Evolutionary conservation across 2,329 filamentous ascomycete genomes (phyloP), one percentile per base, ranked within the genome.

Genomic region (Pseudopyricularia cyperi): DNA sequence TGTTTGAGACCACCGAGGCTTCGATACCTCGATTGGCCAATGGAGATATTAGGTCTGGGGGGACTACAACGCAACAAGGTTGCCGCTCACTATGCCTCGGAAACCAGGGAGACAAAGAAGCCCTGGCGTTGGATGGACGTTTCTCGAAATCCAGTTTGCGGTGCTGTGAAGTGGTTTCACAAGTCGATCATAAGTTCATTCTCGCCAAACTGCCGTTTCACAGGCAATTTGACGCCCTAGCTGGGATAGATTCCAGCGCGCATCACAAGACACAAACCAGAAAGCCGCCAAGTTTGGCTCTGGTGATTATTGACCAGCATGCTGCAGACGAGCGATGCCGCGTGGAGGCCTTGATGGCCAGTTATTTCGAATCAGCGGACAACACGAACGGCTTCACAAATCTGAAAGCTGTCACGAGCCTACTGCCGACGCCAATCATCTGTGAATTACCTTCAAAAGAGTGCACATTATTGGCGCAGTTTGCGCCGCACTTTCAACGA

Each of bases 111-210:
- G 44, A 52, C 17, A 59, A 61, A 26, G 34, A 55, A 47, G 35
- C 55, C 4, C 52, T 57, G 37, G 52, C 56, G 2, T 55, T 69
- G 2, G 62, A 65, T 30, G 68, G 72, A 0, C 70, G 71, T 11
- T 65, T 96, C 1, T 86, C 82, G 1, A 87, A 82, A 57, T 60
- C 69, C 4, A 75, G 74, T 0, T 68, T 96, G 8, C 62, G 65
- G 2, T 62, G 67, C 7, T 86, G 87, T 0, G 68, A 77, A 48
- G 71, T 95, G 0, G 76, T 98, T 42, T 75, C 82, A 0, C 93
- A 98, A 61, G 84, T 98, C 1, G 91, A 97, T 63, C 74, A 71
- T 14, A 98, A 98, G 64, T 98, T 95, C 62, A 85, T 98, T 15
- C 68, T 98, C 1, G 72, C 82, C 22, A 84, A 79, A 55, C 68